These are phyloP conservation scores for Hsuehochloa calcarea DNA, from an alignment of 176 grass and related monocot species.

Conservation along the genomic window DNA sequence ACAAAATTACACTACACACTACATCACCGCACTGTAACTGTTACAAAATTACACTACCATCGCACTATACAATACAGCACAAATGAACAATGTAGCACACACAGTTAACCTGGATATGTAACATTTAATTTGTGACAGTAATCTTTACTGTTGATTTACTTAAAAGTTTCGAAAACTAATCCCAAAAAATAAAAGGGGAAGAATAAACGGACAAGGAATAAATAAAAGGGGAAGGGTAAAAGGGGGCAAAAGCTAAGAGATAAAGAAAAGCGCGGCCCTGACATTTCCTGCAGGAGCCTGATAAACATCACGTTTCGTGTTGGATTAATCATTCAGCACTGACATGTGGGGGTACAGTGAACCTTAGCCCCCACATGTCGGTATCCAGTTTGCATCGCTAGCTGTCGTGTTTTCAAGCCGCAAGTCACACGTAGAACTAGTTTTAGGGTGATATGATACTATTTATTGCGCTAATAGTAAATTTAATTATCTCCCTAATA, in stretches of 20 bases:
- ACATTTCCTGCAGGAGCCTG: slow-evolving; percentile 39
- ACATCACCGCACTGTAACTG: no score
- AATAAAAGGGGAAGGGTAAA: neutral
- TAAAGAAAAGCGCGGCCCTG: slow-evolving; percentile 33
- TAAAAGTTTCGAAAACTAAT: neutral
- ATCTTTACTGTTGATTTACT: neutral
- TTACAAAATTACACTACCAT: neutral
- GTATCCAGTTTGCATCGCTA: neutral
- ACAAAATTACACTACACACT: no score
- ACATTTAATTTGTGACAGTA: neutral
- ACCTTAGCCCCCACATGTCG: neutral
- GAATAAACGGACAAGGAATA: slow-evolving; percentile 12
- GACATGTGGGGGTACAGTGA: slow-evolving; percentile 3
- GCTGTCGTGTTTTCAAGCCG: neutral
- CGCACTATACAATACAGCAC: neutral
- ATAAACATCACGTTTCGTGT: slow-evolving; percentile 36
- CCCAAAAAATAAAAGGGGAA: neutral
- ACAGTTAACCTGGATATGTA: neutral
- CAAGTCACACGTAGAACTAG: no score
- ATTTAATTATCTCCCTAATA: no score
- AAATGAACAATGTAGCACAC: neutral
- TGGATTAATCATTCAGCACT: slow-evolving; percentile 35
- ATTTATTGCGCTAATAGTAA: no score
- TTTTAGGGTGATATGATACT: no score
- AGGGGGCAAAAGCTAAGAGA: slow-evolving; percentile 24